phyloP scores from a whole-genome alignment of 2,329 filamentous ascomycete species.

The Aspergillus cejpii region DNA sequence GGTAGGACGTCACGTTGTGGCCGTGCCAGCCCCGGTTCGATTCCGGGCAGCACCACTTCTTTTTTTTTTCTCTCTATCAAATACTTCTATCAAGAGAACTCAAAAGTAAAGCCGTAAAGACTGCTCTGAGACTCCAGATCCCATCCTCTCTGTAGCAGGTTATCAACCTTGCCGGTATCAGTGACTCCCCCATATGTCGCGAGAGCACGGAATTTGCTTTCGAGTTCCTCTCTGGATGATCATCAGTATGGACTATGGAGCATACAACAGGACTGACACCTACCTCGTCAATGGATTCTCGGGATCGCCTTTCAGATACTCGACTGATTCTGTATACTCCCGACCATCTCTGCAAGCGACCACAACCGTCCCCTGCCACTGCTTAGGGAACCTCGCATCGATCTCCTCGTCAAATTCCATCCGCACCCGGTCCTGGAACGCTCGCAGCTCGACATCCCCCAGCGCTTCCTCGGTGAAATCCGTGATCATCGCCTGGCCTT shows the following conservation, averaged over 20 bases:
- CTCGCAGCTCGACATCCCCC: conserved; percentile 17
- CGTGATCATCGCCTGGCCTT: conserved; percentile 27
- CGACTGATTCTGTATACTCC: conserved; percentile 18
- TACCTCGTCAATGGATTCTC: conserved; percentile 25
- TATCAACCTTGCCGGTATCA: conserved; percentile 12
- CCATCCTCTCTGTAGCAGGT: conserved; percentile 19
- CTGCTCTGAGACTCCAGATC: conserved; percentile 17
- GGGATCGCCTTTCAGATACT: conserved; percentile 27
- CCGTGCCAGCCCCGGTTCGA: conserved; percentile 27
- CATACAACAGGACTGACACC: background rate
- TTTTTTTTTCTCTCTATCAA: conserved; percentile 5
- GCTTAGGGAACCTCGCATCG: conserved; percentile 23
- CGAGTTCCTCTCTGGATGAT: conserved; percentile 14
- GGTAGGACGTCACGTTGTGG: conserved; percentile 28
- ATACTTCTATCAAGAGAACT: too few relatives aligned
- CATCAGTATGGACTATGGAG: background rate
- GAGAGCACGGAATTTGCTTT: conserved; percentile 17
- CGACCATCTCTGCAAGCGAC: conserved; percentile 21
- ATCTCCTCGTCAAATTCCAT: conserved; percentile 26
- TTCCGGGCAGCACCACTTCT: conserved; percentile 21
- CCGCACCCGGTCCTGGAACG: conserved; percentile 23
- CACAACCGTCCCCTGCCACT: conserved; percentile 26
- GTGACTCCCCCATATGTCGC: conserved; percentile 20
- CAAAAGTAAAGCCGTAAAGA: conserved; percentile 14
- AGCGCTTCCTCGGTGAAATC: conserved; percentile 28